phyloP scores from a whole-genome alignment of 352 stramenopile genomes.

The Pythium rhizo-oryzae region DNA sequence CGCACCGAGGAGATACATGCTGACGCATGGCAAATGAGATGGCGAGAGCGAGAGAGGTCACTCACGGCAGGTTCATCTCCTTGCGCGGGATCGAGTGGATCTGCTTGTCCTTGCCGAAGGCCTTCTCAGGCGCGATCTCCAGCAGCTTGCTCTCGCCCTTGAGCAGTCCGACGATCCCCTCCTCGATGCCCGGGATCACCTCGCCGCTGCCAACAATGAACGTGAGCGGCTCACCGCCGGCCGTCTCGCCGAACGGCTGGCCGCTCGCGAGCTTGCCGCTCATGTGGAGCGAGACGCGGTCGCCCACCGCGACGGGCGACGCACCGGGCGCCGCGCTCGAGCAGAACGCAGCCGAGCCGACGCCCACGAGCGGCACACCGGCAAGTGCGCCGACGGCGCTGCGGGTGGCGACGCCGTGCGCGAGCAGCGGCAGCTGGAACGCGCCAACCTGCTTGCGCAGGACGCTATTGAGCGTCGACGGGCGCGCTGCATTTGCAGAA shows the following conservation, averaged over 20 bases:
- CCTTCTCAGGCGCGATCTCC: conserved; percentile 61
- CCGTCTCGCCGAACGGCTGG: conserved; percentile 56
- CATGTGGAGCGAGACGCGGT: conserved; percentile 76
- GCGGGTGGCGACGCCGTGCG: conserved; percentile 2
- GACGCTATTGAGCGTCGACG: background rate
- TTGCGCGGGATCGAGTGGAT: conserved; percentile 67
- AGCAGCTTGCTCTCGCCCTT: conserved; percentile 69
- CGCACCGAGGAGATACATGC: no score
- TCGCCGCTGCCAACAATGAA: conserved; percentile 78
- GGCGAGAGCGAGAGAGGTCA: background rate
- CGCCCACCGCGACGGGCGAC: conserved; percentile 45
- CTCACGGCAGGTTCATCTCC: conserved; percentile 71
- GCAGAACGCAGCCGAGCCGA: conserved; percentile 29
- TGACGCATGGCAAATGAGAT: no score
- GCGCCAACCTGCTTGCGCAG: conserved; percentile 19
- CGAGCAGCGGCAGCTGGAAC: conserved; percentile 24
- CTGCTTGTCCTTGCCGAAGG: conserved; percentile 69
- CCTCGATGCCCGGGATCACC: conserved; percentile 72
- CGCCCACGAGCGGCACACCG: conserved; percentile 9
- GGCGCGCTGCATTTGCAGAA: conserved; percentile 1
- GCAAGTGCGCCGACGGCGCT: conserved; percentile 6
- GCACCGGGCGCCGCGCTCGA: conserved; percentile 28
- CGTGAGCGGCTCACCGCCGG: conserved; percentile 49
- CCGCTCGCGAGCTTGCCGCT: conserved; percentile 63
- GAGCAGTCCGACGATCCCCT: conserved; percentile 63